phyloP scores from a whole-genome alignment of 2,329 filamentous ascomycete genomes.

The Xylaria sp. region DNA sequence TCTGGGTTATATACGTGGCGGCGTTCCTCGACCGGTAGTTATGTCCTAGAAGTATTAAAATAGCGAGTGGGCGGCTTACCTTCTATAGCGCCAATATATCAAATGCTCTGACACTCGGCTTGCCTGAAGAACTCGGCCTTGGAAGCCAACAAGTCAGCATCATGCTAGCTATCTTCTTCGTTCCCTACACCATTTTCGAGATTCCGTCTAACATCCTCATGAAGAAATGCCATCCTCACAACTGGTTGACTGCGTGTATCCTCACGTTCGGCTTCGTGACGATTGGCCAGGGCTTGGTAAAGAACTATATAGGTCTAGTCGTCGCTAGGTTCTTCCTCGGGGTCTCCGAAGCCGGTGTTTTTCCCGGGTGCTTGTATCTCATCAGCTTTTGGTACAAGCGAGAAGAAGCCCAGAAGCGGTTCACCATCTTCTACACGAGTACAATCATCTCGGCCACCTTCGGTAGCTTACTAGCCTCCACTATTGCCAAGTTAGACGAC shows the following conservation, averaged over 20 bases:
- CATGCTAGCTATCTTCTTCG: neutral
- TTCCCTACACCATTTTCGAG: neutral
- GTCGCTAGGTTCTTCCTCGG: slow-evolving; percentile 57
- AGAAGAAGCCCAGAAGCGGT: slow-evolving; percentile 62
- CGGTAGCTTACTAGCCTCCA: slow-evolving; percentile 62
- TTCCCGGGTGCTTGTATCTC: slow-evolving; percentile 62
- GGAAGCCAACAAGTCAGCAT: neutral
- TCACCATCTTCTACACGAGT: slow-evolving; percentile 60
- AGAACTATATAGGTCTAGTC: slow-evolving; percentile 54
- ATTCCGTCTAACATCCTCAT: neutral
- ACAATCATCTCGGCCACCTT: slow-evolving; percentile 65
- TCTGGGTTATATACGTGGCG: neutral
- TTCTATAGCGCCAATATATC: neutral
- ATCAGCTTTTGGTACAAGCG: slow-evolving; percentile 68
- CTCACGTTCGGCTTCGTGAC: slow-evolving; percentile 54
- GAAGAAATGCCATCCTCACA: slow-evolving; percentile 1
- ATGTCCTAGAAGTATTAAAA: neutral
- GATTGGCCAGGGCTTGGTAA: slow-evolving; percentile 53
- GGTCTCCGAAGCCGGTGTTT: slow-evolving; percentile 57
- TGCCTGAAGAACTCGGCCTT: neutral
- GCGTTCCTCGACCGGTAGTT: neutral
- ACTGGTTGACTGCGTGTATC: slow-evolving; percentile 31
- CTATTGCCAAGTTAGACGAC: slow-evolving; percentile 54
- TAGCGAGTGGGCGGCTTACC: no score
- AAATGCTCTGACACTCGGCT: neutral